Conservation (phyloP, 1,139 yeast genomes). For the Taphrina populina region DNA sequence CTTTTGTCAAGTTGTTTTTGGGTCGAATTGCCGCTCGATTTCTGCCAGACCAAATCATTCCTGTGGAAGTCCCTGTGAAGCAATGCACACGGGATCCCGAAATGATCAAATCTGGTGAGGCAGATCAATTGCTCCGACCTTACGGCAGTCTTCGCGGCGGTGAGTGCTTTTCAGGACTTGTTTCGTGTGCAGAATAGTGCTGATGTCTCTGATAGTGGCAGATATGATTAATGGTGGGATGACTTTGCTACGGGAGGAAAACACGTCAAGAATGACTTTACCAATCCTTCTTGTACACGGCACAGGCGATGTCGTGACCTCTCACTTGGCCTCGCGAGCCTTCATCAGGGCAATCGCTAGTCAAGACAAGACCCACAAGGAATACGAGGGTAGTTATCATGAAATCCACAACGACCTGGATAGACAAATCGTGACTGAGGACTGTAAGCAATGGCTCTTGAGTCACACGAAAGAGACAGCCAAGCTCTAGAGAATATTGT, state of each 20-base stretch:
- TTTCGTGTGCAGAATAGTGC: neutral
- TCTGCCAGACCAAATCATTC: constrained; percentile 25
- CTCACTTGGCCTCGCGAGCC: constrained; percentile 36
- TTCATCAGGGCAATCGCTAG: constrained; percentile 37
- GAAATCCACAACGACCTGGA: constrained; percentile 32
- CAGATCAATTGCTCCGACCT: constrained; percentile 35
- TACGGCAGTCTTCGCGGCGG: constrained; percentile 35
- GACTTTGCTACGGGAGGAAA: constrained; percentile 29
- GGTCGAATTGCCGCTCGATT: constrained; percentile 51
- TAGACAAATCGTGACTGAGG: constrained; percentile 10
- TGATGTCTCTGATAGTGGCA: neutral
- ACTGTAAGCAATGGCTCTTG: neutral
- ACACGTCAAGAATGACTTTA: constrained; percentile 22
- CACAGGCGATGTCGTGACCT: constrained; percentile 37
- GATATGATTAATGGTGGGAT: constrained; percentile 25
- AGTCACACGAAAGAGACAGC: constrained; percentile 4
- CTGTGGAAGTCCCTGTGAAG: constrained; percentile 16
- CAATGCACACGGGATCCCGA: constrained; percentile 37
- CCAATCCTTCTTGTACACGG: constrained; percentile 40
- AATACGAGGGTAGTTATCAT: constrained; percentile 39
- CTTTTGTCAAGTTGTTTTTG: constrained; percentile 6
- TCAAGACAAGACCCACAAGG: constrained; percentile 37
- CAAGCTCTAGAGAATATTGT: neutral
- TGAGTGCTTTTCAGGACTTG: constrained; percentile 5
- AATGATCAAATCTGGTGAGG: constrained; percentile 35